These are phyloP conservation scores for Fistulinella cinereoalba DNA, from an alignment of 1,284 basidiomycete species.

Conservation along the genomic window DNA sequence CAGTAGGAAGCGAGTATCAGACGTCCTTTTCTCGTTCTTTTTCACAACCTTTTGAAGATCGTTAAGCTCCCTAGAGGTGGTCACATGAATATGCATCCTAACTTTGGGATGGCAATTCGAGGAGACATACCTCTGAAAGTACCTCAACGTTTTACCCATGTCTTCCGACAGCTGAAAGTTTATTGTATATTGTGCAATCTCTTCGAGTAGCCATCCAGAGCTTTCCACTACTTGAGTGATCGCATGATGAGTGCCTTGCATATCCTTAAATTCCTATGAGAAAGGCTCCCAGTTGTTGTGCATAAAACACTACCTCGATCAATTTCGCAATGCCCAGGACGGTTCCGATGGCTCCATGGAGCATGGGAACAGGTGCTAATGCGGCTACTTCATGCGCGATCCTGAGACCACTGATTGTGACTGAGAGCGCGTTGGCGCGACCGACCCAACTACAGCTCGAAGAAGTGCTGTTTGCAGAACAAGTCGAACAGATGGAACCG, in stretches of 20 bases:
- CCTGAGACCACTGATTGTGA: constrained; percentile 10
- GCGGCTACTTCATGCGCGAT: constrained; percentile 12
- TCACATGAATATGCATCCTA: neutral
- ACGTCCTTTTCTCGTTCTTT: constrained; percentile 6
- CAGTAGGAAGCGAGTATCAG: constrained; percentile 10
- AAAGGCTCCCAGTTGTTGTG: accelerated
- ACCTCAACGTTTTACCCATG: constrained; percentile 1
- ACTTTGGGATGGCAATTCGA: neutral
- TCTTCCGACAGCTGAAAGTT: neutral
- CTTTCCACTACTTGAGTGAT: constrained; percentile 15
- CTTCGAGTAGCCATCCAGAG: constrained; percentile 17
- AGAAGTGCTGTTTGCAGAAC: neutral
- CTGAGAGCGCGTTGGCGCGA: neutral
- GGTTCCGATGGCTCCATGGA: constrained; percentile 13
- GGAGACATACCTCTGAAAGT: constrained; percentile 8
- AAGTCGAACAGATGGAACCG: neutral
- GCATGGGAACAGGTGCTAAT: constrained; percentile 3
- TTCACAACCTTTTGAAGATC: constrained; percentile 10
- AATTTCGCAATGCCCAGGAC: constrained; percentile 9
- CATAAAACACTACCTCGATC: constrained; percentile 10
- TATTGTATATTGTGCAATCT: constrained; percentile 5
- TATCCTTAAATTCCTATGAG: constrained; percentile 6
- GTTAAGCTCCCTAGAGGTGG: constrained; percentile 12
- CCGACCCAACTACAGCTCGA: constrained; percentile 5
- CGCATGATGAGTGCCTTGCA: constrained; percentile 16